Percentiles rank a stretch among this genome's conserved stretches.
Evolutionary conservation across 2,329 filamentous ascomycete genomes (phyloP).

Genomic region (Aureobasidium sp.): DNA sequence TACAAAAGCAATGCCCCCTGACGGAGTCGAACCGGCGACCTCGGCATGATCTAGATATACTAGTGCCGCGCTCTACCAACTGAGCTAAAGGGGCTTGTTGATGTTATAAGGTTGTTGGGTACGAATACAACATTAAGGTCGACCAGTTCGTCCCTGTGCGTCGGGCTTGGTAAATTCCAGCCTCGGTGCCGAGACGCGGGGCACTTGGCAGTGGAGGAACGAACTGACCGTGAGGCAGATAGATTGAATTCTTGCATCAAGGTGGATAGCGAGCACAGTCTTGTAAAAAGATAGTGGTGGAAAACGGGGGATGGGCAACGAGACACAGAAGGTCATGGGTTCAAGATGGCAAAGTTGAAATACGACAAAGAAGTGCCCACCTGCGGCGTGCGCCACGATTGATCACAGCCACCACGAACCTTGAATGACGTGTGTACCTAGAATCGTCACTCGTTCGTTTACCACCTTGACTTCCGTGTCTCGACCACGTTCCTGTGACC

Average conservation of each 20-base stretch:
- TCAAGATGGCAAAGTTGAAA: background rate
- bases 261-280: background rate
- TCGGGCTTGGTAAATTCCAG: no score
- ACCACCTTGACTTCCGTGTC: background rate
- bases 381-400: background rate
- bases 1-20: background rate
- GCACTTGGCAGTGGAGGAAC: background rate
- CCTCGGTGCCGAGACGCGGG: background rate
- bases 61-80: conserved; percentile 13
- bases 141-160: no score
- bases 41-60: conserved; percentile 2
- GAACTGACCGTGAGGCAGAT: background rate
- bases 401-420: background rate
- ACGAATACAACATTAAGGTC: no score
- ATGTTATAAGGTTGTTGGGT: background rate
- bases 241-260: background rate
- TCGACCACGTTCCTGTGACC: background rate
- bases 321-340: background rate
- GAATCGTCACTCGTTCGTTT: background rate
- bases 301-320: background rate
- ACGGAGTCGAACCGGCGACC: conserved; percentile 12
- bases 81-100: conserved; percentile 7
- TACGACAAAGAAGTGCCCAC: background rate
- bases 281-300: background rate
- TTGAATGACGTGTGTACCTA: background rate